Percentiles rank a stretch among this genome's conserved stretches.
Conservation (phyloP, 805 yeast genomes). For the Nakazawaea siamensis region DNA sequence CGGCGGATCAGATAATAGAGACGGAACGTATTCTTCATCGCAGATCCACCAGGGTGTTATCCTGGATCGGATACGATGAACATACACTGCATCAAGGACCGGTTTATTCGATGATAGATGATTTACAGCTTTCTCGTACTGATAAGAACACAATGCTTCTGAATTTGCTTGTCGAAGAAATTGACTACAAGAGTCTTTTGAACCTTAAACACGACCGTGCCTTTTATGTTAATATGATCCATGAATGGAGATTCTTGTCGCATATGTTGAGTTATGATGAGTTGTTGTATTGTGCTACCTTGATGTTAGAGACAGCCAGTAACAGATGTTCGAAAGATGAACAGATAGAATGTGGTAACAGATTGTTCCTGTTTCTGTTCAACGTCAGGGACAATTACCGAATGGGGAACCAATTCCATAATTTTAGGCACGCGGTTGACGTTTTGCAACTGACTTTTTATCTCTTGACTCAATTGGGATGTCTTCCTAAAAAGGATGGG, state of each 20-base stretch:
- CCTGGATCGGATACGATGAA: constrained; percentile 32
- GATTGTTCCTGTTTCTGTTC: constrained; percentile 51
- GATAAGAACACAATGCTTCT: constrained; percentile 11
- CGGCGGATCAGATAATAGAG: background rate
- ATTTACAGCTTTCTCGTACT: constrained; percentile 11
- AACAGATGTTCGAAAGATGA: constrained; percentile 11
- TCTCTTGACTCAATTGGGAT: constrained; percentile 37
- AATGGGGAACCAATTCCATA: constrained; percentile 85
- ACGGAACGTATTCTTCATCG: constrained; percentile 13
- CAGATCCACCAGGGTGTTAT: constrained; percentile 27
- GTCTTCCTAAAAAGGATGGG: constrained; percentile 21
- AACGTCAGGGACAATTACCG: constrained; percentile 73
- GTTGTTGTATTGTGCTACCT: constrained; percentile 47
- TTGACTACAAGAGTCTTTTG: constrained; percentile 22
- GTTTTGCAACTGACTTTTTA: constrained; percentile 86
- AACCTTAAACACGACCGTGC: constrained; percentile 15
- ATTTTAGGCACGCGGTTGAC: constrained; percentile 92
- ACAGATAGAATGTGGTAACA: constrained; percentile 21
- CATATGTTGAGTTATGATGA: constrained; percentile 60
- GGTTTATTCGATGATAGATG: constrained; percentile 27
- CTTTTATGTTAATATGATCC: constrained; percentile 30
- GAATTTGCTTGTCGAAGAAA: constrained; percentile 17
- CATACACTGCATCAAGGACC: constrained; percentile 14
- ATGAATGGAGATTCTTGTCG: constrained; percentile 66
- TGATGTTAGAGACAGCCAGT: constrained; percentile 43